A percentile compares a stretch with the other conserved stretches of the same genome.
Conservation (phyloP, 495 filamentous ascomycete species). For the Hypoxylon perforatum region DNA sequence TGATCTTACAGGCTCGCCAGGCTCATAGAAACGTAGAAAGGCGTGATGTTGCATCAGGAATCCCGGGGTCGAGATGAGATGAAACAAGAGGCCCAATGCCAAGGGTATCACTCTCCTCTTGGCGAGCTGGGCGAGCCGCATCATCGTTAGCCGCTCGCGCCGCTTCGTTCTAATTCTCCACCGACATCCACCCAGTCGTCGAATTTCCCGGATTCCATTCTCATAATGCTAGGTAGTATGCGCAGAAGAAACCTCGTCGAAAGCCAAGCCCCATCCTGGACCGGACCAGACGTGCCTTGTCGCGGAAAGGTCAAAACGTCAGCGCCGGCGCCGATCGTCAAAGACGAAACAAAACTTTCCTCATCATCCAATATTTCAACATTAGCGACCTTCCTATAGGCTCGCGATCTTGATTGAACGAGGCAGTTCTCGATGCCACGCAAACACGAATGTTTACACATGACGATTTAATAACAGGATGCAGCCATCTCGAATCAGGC, state of each 20-base stretch:
- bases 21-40: no score
- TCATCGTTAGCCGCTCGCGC: constrained; percentile 7
- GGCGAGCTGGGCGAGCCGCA: constrained; percentile 38
- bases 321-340: constrained; percentile 14
- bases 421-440: no score
- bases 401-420: no score
- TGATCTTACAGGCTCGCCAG: constrained; percentile 17
- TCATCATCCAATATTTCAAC: constrained; percentile 24
- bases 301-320: constrained; percentile 1
- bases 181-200: not conserved
- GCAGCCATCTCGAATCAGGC: no score
- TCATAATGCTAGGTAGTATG: not conserved
- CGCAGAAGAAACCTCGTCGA: not conserved
- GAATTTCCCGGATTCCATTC: not conserved
- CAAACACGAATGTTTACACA: no score
- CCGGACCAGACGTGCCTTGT: constrained; percentile 50
- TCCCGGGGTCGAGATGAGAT: constrained; percentile 31
- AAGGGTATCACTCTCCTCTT: constrained; percentile 38
- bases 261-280: not conserved
- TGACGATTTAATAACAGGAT: no score
- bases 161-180: constrained; percentile 15
- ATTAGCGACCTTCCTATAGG: not conserved
- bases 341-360: constrained; percentile 19
- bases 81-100: constrained; percentile 41
- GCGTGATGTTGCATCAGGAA: constrained; percentile 1